Base-by-base conservation (phyloP, 805 yeast genomes). In the Barnettozyma populi region DNA sequence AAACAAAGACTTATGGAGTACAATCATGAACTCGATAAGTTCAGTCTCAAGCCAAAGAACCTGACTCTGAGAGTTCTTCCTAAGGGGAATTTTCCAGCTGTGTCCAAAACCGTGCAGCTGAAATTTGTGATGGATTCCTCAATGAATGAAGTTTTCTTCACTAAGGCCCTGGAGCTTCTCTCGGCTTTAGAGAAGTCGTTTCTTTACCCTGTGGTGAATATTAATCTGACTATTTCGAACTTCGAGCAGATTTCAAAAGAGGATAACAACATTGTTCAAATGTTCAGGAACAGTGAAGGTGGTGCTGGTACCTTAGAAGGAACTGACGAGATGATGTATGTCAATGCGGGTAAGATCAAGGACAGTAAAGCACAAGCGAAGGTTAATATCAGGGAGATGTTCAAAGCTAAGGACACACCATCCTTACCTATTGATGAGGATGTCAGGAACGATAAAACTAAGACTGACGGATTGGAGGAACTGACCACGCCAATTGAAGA, bases 1-100 rank as follows among this genome's bases (percentile, higher is more conserved):
- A 67, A 76, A 25, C 80, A 82, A 43, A 64, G 99, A 46, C 63
- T 90, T 5, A 70, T 75, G 25, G 98, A 92, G 56, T 86, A 81
- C 50, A 90, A 86, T 52, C 95, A 89, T 55, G 72, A 73, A 50
- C 62, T 62, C 45, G 59, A 57, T 19, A 46, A 50, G 18, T 62
- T 59, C 44, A n/a, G 36, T 11, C 49, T 62, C 0, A 60, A 80
- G 29, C 84, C 85, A 8, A 72, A 70, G 50, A 78, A 84, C 0
- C 55, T 76, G 2, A 68, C 65, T 32, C 50, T 75, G 3, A 64
- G 65, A 42, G 65, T 72, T 2, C 43, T 52, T 2, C 55, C 61
- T 2, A 46, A 55, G 36, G 27, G 36, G 7, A 34, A 40, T 31
- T 37, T 35, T 23, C 19, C 43, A 14, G n/a, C 44, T 14, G 24